Percentiles rank a stretch among this genome's conserved stretches.
phyloP scores from a whole-genome alignment of 257 asterid species.

The Schizonepeta tenuifolia region DNA sequence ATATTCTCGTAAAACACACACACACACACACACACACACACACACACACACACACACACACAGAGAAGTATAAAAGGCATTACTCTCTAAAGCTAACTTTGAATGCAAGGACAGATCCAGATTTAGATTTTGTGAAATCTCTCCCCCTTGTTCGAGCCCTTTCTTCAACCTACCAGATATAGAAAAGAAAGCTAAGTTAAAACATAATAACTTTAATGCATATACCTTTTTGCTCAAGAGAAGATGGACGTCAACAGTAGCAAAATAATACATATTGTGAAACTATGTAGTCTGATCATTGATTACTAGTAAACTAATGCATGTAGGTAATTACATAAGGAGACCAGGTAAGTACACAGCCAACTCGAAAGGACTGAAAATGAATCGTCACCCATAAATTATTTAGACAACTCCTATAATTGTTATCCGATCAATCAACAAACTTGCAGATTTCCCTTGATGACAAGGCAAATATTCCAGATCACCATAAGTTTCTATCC shows the following conservation, averaged over 20 bases:
- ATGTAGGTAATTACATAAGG: too few species aligned
- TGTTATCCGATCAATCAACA: too few species aligned
- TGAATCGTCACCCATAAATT: too few species aligned
- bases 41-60: too few species aligned
- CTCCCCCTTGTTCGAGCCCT: constrained; percentile 84
- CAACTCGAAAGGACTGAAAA: too few species aligned
- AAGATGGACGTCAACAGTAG: background rate
- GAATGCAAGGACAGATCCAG: constrained; percentile 93
- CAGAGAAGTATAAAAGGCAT: constrained; percentile 41
- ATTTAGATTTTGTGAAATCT: constrained; percentile 77
- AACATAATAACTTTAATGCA: background rate
- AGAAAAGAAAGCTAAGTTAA: constrained; percentile 19
- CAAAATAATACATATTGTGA: too few species aligned
- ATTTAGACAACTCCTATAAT: too few species aligned
- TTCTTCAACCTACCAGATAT: constrained; percentile 78
- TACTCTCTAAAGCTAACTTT: constrained; percentile 99
- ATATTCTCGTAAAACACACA: constrained; percentile 3
- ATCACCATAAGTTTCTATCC: background rate
- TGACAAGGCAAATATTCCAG: background rate
- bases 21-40: too few species aligned
- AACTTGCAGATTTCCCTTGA: background rate
- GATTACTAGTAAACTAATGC: too few species aligned
- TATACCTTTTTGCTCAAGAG: constrained; percentile 5
- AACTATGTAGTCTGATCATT: too few species aligned
- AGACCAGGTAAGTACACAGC: too few species aligned